Evolutionary conservation across 129 eudicot genomes (phyloP).

Genomic region (Kitagawia praeruptora): DNA sequence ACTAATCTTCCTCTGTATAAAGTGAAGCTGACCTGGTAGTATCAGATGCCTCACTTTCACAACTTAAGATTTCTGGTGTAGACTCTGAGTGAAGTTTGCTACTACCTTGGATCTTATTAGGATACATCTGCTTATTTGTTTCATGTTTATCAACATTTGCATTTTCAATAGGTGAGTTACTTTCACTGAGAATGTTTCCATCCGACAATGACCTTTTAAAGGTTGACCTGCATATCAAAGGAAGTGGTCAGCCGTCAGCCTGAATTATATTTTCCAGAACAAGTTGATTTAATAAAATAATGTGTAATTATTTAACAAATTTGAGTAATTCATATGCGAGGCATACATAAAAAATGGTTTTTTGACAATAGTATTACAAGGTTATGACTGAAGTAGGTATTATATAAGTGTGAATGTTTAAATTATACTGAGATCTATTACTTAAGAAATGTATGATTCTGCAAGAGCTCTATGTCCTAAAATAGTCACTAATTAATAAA

Average conservation of each 20-base stretch:
- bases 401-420: background rate
- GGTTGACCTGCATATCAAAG: slow-evolving; percentile 36
- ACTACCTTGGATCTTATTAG: slow-evolving; percentile 26
- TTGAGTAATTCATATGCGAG: background rate
- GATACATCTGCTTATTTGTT: slow-evolving; percentile 28
- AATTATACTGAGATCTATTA: background rate
- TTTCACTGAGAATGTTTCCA: slow-evolving; percentile 54
- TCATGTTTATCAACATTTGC: slow-evolving; percentile 23
- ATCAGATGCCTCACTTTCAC: slow-evolving; percentile 53
- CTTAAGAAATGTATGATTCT: background rate
- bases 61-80: slow-evolving; percentile 50
- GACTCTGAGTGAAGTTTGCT: slow-evolving; percentile 47
- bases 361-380: background rate
- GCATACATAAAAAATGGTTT: background rate
- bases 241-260: slow-evolving; percentile 1
- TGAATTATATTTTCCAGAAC: background rate
- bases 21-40: slow-evolving; percentile 45
- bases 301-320: background rate
- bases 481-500: background rate
- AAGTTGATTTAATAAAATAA: background rate
- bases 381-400: background rate
- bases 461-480: background rate
- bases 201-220: slow-evolving; percentile 75
- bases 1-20: background rate
- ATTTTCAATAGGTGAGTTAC: slow-evolving; percentile 39